Percentiles rank a stretch among this genome's conserved stretches.
These are phyloP conservation scores for Schizophyllum amplum DNA, from an alignment of 1,284 basidiomycete genomes.

Conservation along the genomic window DNA sequence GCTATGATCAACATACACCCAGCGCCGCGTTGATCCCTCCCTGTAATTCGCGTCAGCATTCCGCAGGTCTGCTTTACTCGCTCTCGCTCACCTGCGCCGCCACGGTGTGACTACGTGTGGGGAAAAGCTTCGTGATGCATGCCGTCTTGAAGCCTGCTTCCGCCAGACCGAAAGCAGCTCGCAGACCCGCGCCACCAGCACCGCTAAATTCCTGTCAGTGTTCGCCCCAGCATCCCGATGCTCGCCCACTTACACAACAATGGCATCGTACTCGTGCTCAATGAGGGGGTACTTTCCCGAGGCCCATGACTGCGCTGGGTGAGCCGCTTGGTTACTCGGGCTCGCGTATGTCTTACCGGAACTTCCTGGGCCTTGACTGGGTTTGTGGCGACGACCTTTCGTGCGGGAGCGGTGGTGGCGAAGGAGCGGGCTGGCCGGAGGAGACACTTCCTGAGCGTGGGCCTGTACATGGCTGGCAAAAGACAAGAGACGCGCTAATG, in stretches of 20 bases:
- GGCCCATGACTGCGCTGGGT: slow-evolving; percentile 54
- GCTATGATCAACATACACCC: slow-evolving; percentile 50
- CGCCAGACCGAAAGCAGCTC: slow-evolving; percentile 98
- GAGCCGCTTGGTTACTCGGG: not conserved
- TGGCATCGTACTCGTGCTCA: slow-evolving; percentile 96
- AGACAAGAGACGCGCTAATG: slow-evolving; percentile 7
- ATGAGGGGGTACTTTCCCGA: slow-evolving; percentile 91
- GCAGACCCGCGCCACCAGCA: slow-evolving; percentile 95
- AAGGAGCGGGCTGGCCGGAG: slow-evolving; percentile 48
- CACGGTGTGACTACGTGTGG: slow-evolving; percentile 98
- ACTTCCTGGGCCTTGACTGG: slow-evolving; percentile 81
- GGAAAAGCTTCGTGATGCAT: slow-evolving; percentile 98
- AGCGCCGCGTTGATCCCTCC: slow-evolving; percentile 99
- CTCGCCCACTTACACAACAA: slow-evolving; percentile 77
- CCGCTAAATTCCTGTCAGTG: slow-evolving; percentile 46
- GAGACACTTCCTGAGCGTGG: slow-evolving; percentile 35
- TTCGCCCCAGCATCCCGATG: slow-evolving; percentile 8
- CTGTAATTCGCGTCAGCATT: slow-evolving; percentile 29
- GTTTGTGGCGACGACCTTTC: slow-evolving; percentile 65
- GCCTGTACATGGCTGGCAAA: slow-evolving; percentile 14
- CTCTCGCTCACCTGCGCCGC: slow-evolving; percentile 73
- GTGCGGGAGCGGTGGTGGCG: slow-evolving; percentile 48
- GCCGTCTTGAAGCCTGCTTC: slow-evolving; percentile 98
- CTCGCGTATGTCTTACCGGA: slow-evolving; percentile 37
- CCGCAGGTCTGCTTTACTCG: not conserved